Conservation (phyloP, 768 basidiomycete species). For the Trametes cinnabarina region DNA sequence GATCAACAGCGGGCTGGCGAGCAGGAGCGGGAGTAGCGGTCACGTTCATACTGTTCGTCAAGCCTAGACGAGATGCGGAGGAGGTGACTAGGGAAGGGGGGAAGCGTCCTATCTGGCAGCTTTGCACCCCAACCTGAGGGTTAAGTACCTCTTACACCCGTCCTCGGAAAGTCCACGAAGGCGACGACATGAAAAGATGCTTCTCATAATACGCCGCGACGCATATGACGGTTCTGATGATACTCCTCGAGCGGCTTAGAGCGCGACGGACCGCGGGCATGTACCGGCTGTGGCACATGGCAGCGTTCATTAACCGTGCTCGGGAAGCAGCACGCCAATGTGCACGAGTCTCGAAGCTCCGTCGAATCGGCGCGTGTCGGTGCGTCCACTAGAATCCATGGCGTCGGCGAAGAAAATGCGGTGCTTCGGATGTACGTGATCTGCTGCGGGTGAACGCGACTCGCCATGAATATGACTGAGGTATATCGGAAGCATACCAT, state of each 20-base stretch:
- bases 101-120: not conserved
- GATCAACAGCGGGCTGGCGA: not conserved
- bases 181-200: slow-evolving; percentile 1
- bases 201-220: not conserved
- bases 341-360: slow-evolving; percentile 2
- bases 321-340: slow-evolving; percentile 5
- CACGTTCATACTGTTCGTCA: not conserved
- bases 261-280: slow-evolving; percentile 11
- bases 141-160: not conserved
- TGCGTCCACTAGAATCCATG: not conserved
- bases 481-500: not conserved
- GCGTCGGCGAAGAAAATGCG: not conserved
- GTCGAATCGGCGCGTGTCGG: slow-evolving; percentile 6
- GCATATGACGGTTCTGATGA: slow-evolving; percentile 3
- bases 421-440: not conserved
- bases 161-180: not conserved
- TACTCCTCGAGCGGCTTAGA: not conserved
- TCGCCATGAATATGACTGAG: not conserved
- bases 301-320: not conserved
- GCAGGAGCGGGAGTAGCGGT: not conserved
- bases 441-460: not conserved
- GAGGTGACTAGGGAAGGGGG: not conserved
- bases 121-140: no score
- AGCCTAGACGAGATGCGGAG: not conserved
- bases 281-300: slow-evolving; percentile 4